Evolutionary conservation across 2,329 filamentous ascomycete genomes (phyloP).

Genomic region (Macrophomina tecta): DNA sequence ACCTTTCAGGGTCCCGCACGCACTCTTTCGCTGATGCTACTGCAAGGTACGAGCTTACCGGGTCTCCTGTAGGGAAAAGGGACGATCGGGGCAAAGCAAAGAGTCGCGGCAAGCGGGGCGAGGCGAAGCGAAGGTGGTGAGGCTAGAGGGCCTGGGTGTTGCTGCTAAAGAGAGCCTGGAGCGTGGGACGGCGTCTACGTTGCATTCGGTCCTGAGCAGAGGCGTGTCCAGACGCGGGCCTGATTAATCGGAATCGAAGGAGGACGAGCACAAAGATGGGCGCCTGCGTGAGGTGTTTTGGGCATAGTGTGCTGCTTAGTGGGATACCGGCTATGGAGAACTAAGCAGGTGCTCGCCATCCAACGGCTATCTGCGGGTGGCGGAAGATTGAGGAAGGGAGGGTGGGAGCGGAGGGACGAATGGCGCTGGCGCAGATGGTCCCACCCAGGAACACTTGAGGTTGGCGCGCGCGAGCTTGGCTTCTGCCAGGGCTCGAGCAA

Average conservation of each 20-base stretch:
- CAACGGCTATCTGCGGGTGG: constrained; percentile 6
- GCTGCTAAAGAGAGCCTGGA: not conserved
- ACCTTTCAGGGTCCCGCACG: constrained; percentile 6
- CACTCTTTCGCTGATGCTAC: not conserved
- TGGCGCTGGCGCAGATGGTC: not conserved
- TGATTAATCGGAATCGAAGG: not conserved
- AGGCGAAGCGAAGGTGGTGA: constrained; percentile 3
- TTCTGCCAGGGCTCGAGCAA: constrained; percentile 3
- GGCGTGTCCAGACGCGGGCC: constrained; percentile 1
- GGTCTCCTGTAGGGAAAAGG: not conserved
- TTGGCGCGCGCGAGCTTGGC: constrained; percentile 15
- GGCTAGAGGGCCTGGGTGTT: not conserved
- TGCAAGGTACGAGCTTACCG: constrained; percentile 3
- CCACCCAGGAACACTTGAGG: constrained; percentile 10
- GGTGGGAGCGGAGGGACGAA: not conserved
- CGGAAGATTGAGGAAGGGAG: not conserved
- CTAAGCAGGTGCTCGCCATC: not conserved
- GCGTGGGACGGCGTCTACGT: not conserved
- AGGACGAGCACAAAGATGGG: not conserved
- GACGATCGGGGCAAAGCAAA: not conserved
- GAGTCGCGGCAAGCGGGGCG: constrained; percentile 11
- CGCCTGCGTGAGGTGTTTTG: not conserved
- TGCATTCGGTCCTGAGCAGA: not conserved
- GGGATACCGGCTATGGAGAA: not conserved
- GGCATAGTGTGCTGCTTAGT: not conserved